These are phyloP conservation scores for Ophiocordyceps camponoti-rufipedis DNA, from an alignment of 2,329 filamentous ascomycete species.

Conservation along the genomic window DNA sequence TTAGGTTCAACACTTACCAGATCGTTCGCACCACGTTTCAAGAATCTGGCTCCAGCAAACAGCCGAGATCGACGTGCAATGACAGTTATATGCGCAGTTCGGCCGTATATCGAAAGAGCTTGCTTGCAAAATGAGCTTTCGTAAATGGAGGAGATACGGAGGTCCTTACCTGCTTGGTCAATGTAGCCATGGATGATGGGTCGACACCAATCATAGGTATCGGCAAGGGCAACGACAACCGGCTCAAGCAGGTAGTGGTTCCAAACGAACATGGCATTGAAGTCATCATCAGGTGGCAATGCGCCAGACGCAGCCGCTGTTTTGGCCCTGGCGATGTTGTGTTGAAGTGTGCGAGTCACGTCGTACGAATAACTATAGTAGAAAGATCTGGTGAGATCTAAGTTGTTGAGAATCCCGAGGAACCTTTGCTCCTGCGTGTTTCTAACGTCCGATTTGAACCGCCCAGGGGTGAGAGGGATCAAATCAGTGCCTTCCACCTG, in stretches of 20 bases:
- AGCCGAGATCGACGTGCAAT: slow-evolving; percentile 83
- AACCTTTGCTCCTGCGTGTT: slow-evolving; percentile 85
- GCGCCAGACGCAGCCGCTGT: slow-evolving; percentile 47
- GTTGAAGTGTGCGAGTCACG: slow-evolving; percentile 77
- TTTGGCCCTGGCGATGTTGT: slow-evolving; percentile 75
- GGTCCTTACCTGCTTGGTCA: slow-evolving; percentile 49
- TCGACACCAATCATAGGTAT: slow-evolving; percentile 88
- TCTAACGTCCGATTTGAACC: slow-evolving; percentile 55
- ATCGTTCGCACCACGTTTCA: slow-evolving; percentile 92
- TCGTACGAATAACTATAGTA: slow-evolving; percentile 99
- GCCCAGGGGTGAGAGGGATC: slow-evolving; percentile 64
- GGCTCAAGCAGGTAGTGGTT: slow-evolving; percentile 78
- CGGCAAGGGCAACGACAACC: slow-evolving; percentile 48
- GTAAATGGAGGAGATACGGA: not conserved
- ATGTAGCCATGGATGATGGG: slow-evolving; percentile 94
- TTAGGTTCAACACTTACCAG: slow-evolving; percentile 20
- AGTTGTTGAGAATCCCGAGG: slow-evolving; percentile 70
- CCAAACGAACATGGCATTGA: slow-evolving; percentile 97
- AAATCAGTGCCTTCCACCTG: slow-evolving; percentile 89
- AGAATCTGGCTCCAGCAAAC: slow-evolving; percentile 84
- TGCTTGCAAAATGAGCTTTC: too few relatives aligned
- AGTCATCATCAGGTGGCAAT: slow-evolving; percentile 42
- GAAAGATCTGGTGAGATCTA: slow-evolving; percentile 81
- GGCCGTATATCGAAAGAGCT: slow-evolving; percentile 69
- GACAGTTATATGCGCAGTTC: slow-evolving; percentile 78